Evolutionary conservation across 345 rosid genomes (phyloP), one percentile per base, ranked within the genome.

Genomic region (Pugionium cornutum): DNA sequence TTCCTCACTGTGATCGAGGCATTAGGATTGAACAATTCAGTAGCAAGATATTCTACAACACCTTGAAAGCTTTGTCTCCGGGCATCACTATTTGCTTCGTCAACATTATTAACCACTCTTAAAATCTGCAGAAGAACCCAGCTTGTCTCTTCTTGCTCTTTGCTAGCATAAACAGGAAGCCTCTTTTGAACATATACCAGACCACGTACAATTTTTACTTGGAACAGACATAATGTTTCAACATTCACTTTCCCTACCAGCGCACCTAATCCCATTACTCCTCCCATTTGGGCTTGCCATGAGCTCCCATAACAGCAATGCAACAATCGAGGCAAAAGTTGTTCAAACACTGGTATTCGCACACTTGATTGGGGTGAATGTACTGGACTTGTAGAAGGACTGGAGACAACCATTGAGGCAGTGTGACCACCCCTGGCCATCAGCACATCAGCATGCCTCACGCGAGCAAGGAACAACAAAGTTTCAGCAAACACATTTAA

Each of bases 201-300:
- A 63, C 95, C 90, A 44, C 87, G 86, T 32, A 85, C 97, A 75
- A 86, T 80, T 65, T 73, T 83, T 53, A 88, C 97, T 83, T 94
- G 97, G 79, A 90, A 88, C 75, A 66, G 74, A 72, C 92, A 90
- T 67, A 94, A 54, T 36, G 84, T 85, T 73, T 94, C 99, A 68
- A 86, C 99, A 68, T 96, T 89, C 62, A 90, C 95, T 83, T 88
- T 94, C 63, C 99, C 99, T 52, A 94, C 89, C 75, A 94, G 72
- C 45, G 97, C 89, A 75, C 95, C 94, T 64, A 94, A 86, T 53
- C 99, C 97, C 91, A 88, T 82, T 68, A 94, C 97, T 66, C 97
- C 99, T 53, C 99, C 99, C 86, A 94, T 90, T 68, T 90, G 97
- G 50, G 97, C 86, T 79, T 94, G 96, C 99, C 99, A 94, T 53